phyloP scores from a whole-genome alignment of 2,329 filamentous ascomycete species.

The Exophiala xenobiotica region DNA sequence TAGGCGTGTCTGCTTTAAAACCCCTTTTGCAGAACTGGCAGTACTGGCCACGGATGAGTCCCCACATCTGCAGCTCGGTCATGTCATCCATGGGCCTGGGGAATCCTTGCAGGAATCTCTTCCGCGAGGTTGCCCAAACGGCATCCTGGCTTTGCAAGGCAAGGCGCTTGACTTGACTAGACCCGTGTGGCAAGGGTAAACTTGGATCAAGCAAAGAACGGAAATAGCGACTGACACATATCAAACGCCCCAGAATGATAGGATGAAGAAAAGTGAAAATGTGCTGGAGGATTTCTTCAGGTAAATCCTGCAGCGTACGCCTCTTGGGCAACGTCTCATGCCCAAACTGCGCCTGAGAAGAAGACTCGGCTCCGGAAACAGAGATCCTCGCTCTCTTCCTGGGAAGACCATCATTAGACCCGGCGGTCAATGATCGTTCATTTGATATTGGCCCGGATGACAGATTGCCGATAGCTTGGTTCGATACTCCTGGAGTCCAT shows the following conservation, averaged over 20 bases:
- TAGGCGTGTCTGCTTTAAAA: conserved; percentile 17
- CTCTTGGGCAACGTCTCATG: not conserved
- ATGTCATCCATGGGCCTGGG: conserved; percentile 65
- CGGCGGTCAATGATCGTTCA: not conserved
- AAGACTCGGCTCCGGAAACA: not conserved
- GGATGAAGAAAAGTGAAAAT: conserved; percentile 68
- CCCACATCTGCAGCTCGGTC: conserved; percentile 75
- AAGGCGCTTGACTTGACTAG: conserved; percentile 33
- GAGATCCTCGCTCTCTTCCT: conserved; percentile 14
- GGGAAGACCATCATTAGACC: not conserved
- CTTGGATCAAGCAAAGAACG: conserved; percentile 57
- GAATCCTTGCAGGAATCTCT: conserved; percentile 63
- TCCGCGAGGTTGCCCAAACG: conserved; percentile 71
- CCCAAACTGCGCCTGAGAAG: not conserved
- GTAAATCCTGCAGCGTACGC: conserved; percentile 15
- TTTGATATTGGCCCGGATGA: not conserved
- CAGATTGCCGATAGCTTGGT: not conserved
- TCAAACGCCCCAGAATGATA: conserved; percentile 61
- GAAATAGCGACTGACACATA: conserved; percentile 68
- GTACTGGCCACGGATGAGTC: conserved; percentile 58
- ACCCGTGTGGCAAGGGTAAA: conserved; percentile 36
- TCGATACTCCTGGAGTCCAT: conserved; percentile 6
- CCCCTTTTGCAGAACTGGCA: conserved; percentile 68
- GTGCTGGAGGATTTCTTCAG: conserved; percentile 64
- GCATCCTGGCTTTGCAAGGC: conserved; percentile 56